Evolutionary conservation across 1,284 basidiomycete genomes (phyloP), one percentile per base, ranked within the genome.

Genomic region (Puccinia triticina): DNA sequence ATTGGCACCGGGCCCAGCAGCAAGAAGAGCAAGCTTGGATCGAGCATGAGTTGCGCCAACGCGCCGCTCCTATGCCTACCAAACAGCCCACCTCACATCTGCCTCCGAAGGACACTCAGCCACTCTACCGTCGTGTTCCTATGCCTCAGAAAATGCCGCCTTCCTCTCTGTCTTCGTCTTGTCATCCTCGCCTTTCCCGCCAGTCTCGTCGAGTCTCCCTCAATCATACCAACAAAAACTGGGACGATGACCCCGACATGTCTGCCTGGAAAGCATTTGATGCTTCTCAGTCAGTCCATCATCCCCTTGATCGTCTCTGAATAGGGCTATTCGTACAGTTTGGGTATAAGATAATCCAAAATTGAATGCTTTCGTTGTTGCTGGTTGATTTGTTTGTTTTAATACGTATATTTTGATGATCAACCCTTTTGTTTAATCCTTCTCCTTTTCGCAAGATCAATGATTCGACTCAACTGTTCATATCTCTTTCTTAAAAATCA

Each of bases 191-290:
- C 37, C 0, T 29, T 57, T 57, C 40, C n/a, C 18, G 32, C 4
- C 43, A 55, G 57, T 59, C 40, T 21, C 74, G 43, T 21, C 55
- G 46, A 32, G 10, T 14, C 40, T 18, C 50, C 21, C 66, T 59
- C 40, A 76, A 76, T 57, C n/a, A 76, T 18, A 21, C 10, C 23
- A 23, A 43, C 53, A 46, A 59, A 46, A 61, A 46, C 32, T 18
- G 40, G 1, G 74, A 76, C 55, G 50, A 76, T 61, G 74, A 76
- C 55, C 57, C 74, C 16, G 74, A 76, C 29, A 3, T 64, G 40
- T 59, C 59, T 32, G 74, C 74, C 55, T 76, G 74, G 74, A 76
- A 61, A 64, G 53, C 55, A 43, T 76, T 76, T 26, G 74, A 76
- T 48, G 59, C 53, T 61, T 32, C 55, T 26, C 55, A 61, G 64